Conservation (phyloP, 2,329 filamentous ascomycete genomes). For the Neofusicoccum sp. region DNA sequence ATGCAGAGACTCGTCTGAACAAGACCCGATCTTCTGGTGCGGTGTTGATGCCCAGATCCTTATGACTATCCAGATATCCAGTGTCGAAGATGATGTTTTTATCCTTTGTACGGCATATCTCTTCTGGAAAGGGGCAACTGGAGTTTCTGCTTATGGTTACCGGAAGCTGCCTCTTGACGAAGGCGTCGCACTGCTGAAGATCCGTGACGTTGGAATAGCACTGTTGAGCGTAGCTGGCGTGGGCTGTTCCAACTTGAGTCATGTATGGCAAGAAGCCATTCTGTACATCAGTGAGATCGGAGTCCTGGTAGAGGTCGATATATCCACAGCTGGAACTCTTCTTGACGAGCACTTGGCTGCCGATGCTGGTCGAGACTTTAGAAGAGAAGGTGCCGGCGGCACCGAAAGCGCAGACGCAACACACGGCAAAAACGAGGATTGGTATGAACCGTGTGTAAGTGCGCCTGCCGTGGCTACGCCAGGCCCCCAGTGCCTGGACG, state of each 20-base stretch:
- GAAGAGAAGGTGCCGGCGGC: slow-evolving; percentile 35
- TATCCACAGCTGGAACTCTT: slow-evolving; percentile 28
- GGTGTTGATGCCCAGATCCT: slow-evolving; percentile 25
- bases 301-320: background rate
- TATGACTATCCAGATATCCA: slow-evolving; percentile 23
- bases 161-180: slow-evolving; percentile 4
- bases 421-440: slow-evolving; percentile 24
- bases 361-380: slow-evolving; percentile 29
- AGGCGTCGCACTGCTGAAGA: slow-evolving; percentile 12
- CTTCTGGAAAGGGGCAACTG: slow-evolving; percentile 20
- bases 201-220: slow-evolving; percentile 17
- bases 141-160: slow-evolving; percentile 15
- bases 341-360: slow-evolving; percentile 32
- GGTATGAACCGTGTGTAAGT: slow-evolving; percentile 21
- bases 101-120: slow-evolving; percentile 16
- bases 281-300: background rate
- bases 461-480: background rate
- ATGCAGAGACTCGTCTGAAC: slow-evolving; percentile 7
- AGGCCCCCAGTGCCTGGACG: slow-evolving; percentile 9
- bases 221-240: background rate
- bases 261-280: background rate
- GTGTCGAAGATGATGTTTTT: slow-evolving; percentile 23
- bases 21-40: slow-evolving; percentile 19
- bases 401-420: slow-evolving; percentile 25
- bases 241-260: slow-evolving; percentile 1